Percentiles rank a stretch among this genome's conserved stretches.
These are phyloP conservation scores for Saccharum hybrid DNA, from an alignment of 202 grass and related monocot species.

Conservation along the genomic window DNA sequence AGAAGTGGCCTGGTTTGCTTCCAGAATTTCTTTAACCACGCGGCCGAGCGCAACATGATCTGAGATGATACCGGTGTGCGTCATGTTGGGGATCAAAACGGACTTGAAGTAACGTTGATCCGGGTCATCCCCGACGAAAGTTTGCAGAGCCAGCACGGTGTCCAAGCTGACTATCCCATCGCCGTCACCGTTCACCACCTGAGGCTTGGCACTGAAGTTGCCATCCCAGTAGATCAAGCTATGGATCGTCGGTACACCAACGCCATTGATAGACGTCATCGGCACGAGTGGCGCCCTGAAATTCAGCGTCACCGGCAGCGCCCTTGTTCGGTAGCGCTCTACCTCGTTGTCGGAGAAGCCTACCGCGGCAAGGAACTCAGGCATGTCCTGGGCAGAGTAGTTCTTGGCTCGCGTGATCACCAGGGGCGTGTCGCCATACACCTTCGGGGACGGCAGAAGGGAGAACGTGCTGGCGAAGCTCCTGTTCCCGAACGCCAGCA, in stretches of 20 bases:
- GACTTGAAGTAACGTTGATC: background rate
- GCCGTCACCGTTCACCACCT: background rate
- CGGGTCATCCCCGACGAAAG: background rate
- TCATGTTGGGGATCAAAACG: background rate
- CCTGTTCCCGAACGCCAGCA: no score
- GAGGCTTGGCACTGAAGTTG: background rate
- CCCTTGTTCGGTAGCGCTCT: background rate
- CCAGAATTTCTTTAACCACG: background rate
- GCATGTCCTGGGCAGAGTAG: background rate
- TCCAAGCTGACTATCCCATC: background rate
- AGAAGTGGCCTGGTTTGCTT: background rate
- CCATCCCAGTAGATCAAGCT: background rate
- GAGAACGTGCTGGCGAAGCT: no score
- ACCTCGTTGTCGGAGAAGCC: background rate
- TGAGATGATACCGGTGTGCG: background rate
- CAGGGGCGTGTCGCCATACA: no score
- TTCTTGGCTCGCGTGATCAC: no score
- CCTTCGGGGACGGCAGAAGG: no score
- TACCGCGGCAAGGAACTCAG: background rate
- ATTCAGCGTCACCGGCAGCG: background rate
- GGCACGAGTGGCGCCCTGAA: constrained; percentile 6
- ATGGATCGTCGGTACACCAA: background rate
- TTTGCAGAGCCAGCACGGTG: background rate
- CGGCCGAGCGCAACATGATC: background rate
- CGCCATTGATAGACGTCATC: background rate